A percentile compares a stretch with the other conserved stretches of the same genome.
Conservation (phyloP, 805 yeast genomes). For the Yarrowia deformans region DNA sequence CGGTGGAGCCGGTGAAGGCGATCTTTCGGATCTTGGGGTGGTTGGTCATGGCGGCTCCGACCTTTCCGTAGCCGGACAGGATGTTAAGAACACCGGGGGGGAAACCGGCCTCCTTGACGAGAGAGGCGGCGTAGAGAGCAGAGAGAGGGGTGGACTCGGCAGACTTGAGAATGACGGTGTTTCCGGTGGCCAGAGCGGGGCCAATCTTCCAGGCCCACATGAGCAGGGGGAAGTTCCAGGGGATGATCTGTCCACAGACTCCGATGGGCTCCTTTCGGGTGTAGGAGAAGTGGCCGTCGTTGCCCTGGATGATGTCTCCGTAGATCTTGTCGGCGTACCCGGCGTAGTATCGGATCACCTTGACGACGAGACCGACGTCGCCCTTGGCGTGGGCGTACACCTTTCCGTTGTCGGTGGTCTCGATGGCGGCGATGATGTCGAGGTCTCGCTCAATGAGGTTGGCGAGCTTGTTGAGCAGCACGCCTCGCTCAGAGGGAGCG, state of each 20-base stretch:
- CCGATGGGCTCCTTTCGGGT: constrained; percentile 73
- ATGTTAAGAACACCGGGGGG: constrained; percentile 81
- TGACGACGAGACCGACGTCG: constrained; percentile 65
- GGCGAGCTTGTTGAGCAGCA: constrained; percentile 72
- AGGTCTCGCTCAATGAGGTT: constrained; percentile 76
- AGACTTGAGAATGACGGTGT: constrained; percentile 72
- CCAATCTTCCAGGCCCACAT: constrained; percentile 85
- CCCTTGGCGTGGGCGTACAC: constrained; percentile 52
- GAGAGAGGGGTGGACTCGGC: constrained; percentile 81
- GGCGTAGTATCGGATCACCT: constrained; percentile 68
- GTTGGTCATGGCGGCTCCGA: constrained; percentile 68
- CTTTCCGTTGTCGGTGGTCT: constrained; percentile 90
- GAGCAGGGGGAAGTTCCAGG: constrained; percentile 74
- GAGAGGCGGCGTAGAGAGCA: constrained; percentile 63
- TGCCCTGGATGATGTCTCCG: constrained; percentile 63
- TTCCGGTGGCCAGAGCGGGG: constrained; percentile 84
- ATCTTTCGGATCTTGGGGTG: constrained; percentile 78
- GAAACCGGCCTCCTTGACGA: constrained; percentile 70
- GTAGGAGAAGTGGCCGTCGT: constrained; percentile 66
- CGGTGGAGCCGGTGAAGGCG: constrained; percentile 95
- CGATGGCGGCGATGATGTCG: constrained; percentile 79
- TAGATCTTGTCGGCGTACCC: constrained; percentile 76
- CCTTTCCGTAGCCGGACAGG: constrained; percentile 70
- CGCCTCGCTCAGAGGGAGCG: constrained; percentile 66
- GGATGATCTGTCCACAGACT: constrained; percentile 72